Base-by-base conservation (phyloP, 305 asterid genomes). In the Caryopteris hybrid region DNA sequence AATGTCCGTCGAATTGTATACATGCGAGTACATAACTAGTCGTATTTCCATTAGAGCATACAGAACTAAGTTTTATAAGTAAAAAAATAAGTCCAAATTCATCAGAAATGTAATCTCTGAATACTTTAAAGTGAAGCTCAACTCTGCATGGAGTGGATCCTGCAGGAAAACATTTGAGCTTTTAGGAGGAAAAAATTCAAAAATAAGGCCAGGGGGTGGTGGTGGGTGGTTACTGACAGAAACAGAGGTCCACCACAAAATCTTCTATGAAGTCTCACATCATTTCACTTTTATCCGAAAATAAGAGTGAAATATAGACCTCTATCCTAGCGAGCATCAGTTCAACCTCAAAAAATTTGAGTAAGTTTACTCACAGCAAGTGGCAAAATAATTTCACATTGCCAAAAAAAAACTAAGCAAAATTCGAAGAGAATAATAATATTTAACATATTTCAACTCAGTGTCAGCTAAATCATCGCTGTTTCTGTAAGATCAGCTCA, bases 401-500 rank as follows among this genome's bases (percentile, higher is more conserved):
- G 57, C 18, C 56, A 23, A 42, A 41, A 12, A 45, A 59, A 33
- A 62, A 65, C 69, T 68, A 59, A 54, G 39, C 55, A 22, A 70
- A 55, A 48, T 55, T 12, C 55, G n/a, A 2, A 62, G 16, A 53
- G 29, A 34, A 41, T 62, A 45, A 54, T 55, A 43, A 38, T 59
- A 25, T 33, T 36, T 8, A 42, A 5, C 8, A 39, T 39, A 57
- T 27, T 34, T 14, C 17, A 63, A 33, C 52, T 56, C 65, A 70
- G 21, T 43, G 2, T 38, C 63, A 68, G 71, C 64, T 46, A 50
- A 27, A 72, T 70, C 64, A 65, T 42, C 63, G n/a, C 23, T 8
- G 52, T 39, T 51, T 51, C 73, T 25, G 45, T 13, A 59, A 58
- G 14, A 59, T 52, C 48, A 57, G 76, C 56, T 67, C 66, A 16